Conservation (phyloP, 345 rosid genomes). For the Leavenworthia alabamica region DNA sequence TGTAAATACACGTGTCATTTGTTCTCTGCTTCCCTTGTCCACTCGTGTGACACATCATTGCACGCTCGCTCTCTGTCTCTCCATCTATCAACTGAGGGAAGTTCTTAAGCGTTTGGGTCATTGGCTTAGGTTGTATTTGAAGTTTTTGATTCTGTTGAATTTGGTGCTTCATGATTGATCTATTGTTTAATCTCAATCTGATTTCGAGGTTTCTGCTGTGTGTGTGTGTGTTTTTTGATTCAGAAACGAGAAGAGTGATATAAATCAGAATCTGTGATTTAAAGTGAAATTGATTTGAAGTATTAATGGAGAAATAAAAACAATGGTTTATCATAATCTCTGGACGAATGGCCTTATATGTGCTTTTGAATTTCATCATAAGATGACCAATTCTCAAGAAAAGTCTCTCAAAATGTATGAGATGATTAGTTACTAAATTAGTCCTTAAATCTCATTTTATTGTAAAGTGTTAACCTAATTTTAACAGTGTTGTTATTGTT, state of each 20-base stretch:
- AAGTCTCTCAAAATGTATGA: conserved; percentile 7
- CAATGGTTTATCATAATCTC: conserved; percentile 24
- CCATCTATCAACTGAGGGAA: not conserved
- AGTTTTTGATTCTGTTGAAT: not conserved
- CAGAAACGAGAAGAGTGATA: not conserved
- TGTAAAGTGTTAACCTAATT: not conserved
- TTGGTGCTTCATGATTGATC: not conserved
- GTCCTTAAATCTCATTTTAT: not conserved
- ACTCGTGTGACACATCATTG: not conserved
- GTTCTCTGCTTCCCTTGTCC: not conserved
- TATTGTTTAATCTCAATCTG: not conserved
- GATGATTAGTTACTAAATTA: not conserved
- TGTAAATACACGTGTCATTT: conserved; percentile 6
- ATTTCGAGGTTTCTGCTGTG: not conserved
- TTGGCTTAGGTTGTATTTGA: not conserved
- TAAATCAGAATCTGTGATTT: not conserved
- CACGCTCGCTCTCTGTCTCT: not conserved
- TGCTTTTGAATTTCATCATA: conserved; percentile 42
- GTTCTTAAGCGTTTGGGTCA: not conserved
- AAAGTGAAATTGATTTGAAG: not conserved
- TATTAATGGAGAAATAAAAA: conserved; percentile 21
- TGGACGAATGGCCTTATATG: conserved; percentile 58
- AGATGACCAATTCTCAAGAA: conserved; percentile 1
- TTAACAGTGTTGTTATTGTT: conserved; percentile 9
- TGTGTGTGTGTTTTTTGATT: not conserved